Conservation (phyloP, 164 flowering plant species). For the Kingdonia uniflora region DNA sequence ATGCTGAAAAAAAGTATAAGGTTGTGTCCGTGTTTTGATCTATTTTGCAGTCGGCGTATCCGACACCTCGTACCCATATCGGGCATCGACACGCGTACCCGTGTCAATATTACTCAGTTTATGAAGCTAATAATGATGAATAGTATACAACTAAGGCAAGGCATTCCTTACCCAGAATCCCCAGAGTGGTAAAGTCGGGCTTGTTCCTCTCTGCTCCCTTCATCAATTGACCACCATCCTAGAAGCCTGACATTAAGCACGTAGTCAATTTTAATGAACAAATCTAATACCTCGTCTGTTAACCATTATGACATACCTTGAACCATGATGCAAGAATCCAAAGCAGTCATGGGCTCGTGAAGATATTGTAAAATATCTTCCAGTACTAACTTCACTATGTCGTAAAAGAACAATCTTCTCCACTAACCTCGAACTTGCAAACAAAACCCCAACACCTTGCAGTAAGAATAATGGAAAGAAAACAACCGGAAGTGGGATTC, state of each 20-base stretch:
- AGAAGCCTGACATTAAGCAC: conserved; percentile 39
- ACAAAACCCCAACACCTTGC: conserved; percentile 76
- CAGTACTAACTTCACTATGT: conserved; percentile 30
- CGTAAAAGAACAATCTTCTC: conserved; percentile 59
- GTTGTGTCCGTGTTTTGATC: no score
- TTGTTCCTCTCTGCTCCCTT: conserved; percentile 83
- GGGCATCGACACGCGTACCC: no score
- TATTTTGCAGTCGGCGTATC: no score
- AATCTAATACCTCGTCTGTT: neutral
- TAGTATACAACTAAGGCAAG: no score
- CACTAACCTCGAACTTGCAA: conserved; percentile 52
- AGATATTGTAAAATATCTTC: conserved; percentile 39
- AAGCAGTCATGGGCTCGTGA: conserved; percentile 48
- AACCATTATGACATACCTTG: conserved; percentile 40
- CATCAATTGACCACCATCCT: conserved; percentile 99
- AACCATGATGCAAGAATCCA: conserved; percentile 74
- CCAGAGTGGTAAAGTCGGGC: conserved; percentile 56
- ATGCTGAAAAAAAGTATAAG: no score
- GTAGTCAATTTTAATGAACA: no score
- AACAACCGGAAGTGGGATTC: conserved; percentile 42
- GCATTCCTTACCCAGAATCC: conserved; percentile 56
- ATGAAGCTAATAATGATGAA: no score
- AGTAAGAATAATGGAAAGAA: conserved; percentile 67
- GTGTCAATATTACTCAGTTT: no score
- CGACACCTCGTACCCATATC: no score